Evolutionary conservation across 2,329 filamentous ascomycete species (phyloP).

Genomic region (Rhytidhysteron rufulum): DNA sequence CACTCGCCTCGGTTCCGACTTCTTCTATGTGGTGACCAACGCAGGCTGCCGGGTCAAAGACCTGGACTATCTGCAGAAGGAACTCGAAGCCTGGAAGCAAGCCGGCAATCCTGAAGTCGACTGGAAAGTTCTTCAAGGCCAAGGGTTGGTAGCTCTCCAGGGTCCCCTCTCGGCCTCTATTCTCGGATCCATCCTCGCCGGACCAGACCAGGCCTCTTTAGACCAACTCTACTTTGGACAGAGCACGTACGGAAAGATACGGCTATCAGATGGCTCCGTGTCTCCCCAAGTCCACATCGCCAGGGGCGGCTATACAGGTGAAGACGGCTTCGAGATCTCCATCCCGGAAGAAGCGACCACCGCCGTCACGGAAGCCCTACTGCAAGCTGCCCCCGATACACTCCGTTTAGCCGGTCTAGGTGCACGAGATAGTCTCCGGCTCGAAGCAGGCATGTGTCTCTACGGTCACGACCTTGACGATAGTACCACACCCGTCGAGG

Average conservation of each 20-base stretch:
- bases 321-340: conserved; percentile 97
- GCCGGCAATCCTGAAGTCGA: conserved; percentile 47
- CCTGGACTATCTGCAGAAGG: conserved; percentile 66
- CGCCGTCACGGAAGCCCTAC: conserved; percentile 64
- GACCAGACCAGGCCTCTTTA: conserved; percentile 51
- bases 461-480: conserved; percentile 98
- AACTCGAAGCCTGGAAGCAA: conserved; percentile 55
- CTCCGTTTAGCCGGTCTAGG: conserved; percentile 84
- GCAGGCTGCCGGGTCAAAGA: conserved; percentile 90
- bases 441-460: conserved; percentile 98
- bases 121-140: conserved; percentile 68
- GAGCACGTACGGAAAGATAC: conserved; percentile 63
- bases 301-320: conserved; percentile 91
- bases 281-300: conserved; percentile 65
- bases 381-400: conserved; percentile 58
- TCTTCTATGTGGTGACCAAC: conserved; percentile 94
- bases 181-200: conserved; percentile 60
- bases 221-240: conserved; percentile 77
- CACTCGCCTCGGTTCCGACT: conserved; percentile 68
- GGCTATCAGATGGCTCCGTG: conserved; percentile 49
- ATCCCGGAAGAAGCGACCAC: conserved; percentile 66
- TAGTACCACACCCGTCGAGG: conserved; percentile 64
- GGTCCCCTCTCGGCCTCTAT: conserved; percentile 73
- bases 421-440: conserved; percentile 82
- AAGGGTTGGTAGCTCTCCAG: conserved; percentile 84